Evolutionary conservation across 805 yeast species (phyloP).

Genomic region (Kuraishia ogatae): DNA sequence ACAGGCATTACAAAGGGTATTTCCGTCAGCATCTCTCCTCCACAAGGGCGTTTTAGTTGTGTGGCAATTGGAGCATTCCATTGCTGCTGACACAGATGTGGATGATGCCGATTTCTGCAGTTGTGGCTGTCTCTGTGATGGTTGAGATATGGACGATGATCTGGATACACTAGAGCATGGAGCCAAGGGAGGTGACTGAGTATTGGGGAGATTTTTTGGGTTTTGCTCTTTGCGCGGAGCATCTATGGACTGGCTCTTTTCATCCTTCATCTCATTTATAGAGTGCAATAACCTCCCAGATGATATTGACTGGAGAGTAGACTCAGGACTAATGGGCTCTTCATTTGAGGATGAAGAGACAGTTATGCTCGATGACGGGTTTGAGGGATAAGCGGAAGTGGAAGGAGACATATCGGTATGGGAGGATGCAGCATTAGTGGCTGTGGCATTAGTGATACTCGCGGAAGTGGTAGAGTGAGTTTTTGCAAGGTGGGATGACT

Average conservation of each 20-base stretch:
- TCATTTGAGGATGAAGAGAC: not conserved
- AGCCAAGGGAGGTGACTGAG: not conserved
- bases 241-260: not conserved
- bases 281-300: not conserved
- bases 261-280: not conserved
- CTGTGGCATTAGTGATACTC: constrained; percentile 1
- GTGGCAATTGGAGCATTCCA: constrained; percentile 47
- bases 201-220: not conserved
- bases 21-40: constrained; percentile 52
- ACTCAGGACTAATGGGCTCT: not conserved
- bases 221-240: not conserved
- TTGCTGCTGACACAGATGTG: not conserved
- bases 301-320: not conserved
- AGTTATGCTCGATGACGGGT: not conserved
- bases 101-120: not conserved
- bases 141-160: not conserved
- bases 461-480: constrained; percentile 3
- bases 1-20: constrained; percentile 57
- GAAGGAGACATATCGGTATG: not conserved
- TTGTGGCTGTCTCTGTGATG: not conserved
- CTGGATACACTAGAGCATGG: not conserved
- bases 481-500: not conserved
- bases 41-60: constrained; percentile 55
- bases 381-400: not conserved
- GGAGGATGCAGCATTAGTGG: not conserved